phyloP scores from a whole-genome alignment of 2,329 filamentous ascomycete genomes.

The Diaporthe destruens region DNA sequence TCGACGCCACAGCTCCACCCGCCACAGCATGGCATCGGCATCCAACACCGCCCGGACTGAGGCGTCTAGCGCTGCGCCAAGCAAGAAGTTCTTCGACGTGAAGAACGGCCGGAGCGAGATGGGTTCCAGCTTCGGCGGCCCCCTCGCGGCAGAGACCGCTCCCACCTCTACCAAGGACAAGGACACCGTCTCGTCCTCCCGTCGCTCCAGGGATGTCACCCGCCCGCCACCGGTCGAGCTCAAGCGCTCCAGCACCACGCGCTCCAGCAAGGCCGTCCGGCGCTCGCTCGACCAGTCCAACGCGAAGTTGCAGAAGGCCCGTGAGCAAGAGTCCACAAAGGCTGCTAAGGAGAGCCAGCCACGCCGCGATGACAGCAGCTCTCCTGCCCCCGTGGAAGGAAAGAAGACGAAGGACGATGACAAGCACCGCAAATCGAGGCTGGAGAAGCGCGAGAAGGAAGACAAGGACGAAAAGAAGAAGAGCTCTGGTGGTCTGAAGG shows the following conservation, averaged over 20 bases:
- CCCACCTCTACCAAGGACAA: constrained; percentile 42
- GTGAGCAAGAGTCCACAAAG: constrained; percentile 43
- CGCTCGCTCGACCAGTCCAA: constrained; percentile 48
- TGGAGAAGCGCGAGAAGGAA: constrained; percentile 40
- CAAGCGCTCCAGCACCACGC: constrained; percentile 51
- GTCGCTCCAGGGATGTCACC: constrained; percentile 45
- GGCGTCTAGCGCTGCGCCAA: constrained; percentile 44
- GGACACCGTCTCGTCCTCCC: constrained; percentile 26
- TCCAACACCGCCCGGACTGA: constrained; percentile 48
- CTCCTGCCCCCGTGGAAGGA: background rate
- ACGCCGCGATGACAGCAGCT: constrained; percentile 23
- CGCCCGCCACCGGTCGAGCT: constrained; percentile 46
- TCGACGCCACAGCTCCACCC: constrained; percentile 57
- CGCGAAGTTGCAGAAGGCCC: constrained; percentile 45
- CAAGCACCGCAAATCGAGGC: constrained; percentile 41
- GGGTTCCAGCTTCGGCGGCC: constrained; percentile 43
- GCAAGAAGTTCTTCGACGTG: constrained; percentile 58
- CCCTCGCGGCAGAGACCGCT: constrained; percentile 39
- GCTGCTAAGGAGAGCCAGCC: constrained; percentile 29
- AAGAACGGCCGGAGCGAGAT: constrained; percentile 54
- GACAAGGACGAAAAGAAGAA: constrained; percentile 41
- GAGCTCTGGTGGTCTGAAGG: constrained; percentile 40
- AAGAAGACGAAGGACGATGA: constrained; percentile 29
- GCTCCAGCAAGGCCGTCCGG: constrained; percentile 46
- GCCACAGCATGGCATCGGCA: constrained; percentile 46